These are phyloP conservation scores for Phylloporus arenicola DNA, from an alignment of 768 basidiomycete genomes.

Conservation along the genomic window DNA sequence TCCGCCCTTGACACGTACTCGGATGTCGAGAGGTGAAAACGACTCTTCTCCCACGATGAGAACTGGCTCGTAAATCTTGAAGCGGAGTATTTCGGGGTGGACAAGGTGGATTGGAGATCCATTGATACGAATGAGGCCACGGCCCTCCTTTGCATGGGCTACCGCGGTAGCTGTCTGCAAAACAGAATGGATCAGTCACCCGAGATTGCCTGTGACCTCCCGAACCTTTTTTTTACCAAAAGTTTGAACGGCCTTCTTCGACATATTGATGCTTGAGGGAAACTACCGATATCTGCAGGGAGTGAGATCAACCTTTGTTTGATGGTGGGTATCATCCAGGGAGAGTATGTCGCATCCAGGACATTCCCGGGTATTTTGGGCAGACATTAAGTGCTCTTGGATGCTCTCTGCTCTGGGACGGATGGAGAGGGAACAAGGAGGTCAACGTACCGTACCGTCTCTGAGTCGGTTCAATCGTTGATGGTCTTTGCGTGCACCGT, in stretches of 20 bases:
- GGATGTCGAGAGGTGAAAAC: slow-evolving; percentile 86
- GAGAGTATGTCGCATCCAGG: slow-evolving; percentile 36
- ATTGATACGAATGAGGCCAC: slow-evolving; percentile 94
- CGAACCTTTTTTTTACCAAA: slow-evolving; percentile 99
- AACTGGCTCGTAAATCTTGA: slow-evolving; percentile 97
- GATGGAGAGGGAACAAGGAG: slow-evolving; percentile 1
- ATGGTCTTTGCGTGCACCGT: slow-evolving; percentile 7
- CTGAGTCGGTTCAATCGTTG: slow-evolving; percentile 28
- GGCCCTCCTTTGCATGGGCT: slow-evolving; percentile 93
- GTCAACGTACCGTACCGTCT: slow-evolving; percentile 35
- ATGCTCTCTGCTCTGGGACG: neutral
- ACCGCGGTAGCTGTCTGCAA: slow-evolving; percentile 93
- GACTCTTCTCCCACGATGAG: slow-evolving; percentile 90
- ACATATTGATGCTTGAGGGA: slow-evolving; percentile 47
- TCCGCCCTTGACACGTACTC: slow-evolving; percentile 97
- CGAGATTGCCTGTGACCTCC: neutral
- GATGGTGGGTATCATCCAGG: slow-evolving; percentile 33
- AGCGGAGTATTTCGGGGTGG: slow-evolving; percentile 91
- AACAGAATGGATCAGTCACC: neutral
- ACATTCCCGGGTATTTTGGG: slow-evolving; percentile 22
- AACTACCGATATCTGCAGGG: slow-evolving; percentile 17
- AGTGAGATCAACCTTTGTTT: slow-evolving; percentile 15
- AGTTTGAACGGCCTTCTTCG: slow-evolving; percentile 91
- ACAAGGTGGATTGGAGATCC: slow-evolving; percentile 95
- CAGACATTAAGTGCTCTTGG: neutral